Evolutionary conservation across 768 basidiomycete species (phyloP), one percentile per base, ranked within the genome.

Genomic region (Tulasnella sp.): DNA sequence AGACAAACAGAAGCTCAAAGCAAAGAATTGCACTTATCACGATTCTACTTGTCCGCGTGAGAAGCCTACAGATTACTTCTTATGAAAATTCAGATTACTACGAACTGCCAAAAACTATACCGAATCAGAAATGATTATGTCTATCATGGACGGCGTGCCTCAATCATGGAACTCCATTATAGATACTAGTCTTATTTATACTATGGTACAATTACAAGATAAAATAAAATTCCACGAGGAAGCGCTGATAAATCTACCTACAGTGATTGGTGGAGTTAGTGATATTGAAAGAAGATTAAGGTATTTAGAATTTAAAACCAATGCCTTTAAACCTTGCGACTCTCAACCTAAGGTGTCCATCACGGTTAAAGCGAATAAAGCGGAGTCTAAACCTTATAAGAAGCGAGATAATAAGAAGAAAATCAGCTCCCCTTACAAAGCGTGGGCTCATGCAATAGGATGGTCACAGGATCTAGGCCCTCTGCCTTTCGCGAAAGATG

Each of bases 91-190:
- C 1, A 62, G 63, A 19, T 51, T 66, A 9, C 45, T 63, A 24
- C 42, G 37, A 2, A 37, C 57, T 9, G 55, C 57, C 7, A 48
- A 51, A 35, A 37, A 53, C 2, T 33, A 54, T 32, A 46, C 51
- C 2, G 64, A 68, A 37, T 55, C 60, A 1, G 65, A 68, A 42
- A n/a, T 65, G 2, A 69, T 69, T 12, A 53, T 58, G 13, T 63
- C 67, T 43, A 58, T 69, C 13, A 67, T 68, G 66, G 59, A 60
- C 10, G 62, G 63, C 2, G 65, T 62, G 20, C 67, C 67, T 0
- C 10, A 59, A 0, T 44, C 44, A 6, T 68, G 66, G 67, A 58
- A 52, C 7, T 59, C 60, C 15, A 52, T 58, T 7, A 56, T 57
- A 16, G 56, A 57, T 32, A 37, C 48, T n/a, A 22, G 19, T 7